A percentile compares a stretch with the other conserved stretches of the same genome.
Conservation (phyloP, 2,329 filamentous ascomycete genomes). For the Mycosphaerella sp. region DNA sequence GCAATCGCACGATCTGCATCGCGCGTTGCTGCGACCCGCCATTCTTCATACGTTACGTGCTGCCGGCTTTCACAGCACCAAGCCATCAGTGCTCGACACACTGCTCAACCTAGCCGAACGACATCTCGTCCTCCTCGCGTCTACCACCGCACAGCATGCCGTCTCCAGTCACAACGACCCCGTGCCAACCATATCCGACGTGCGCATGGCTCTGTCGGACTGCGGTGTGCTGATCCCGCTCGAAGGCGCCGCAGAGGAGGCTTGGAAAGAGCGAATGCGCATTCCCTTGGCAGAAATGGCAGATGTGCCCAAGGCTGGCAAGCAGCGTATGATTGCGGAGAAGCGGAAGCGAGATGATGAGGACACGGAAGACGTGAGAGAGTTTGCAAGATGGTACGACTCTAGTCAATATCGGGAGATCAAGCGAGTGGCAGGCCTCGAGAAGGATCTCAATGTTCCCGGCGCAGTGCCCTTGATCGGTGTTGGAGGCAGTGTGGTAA, state of each 20-base stretch:
- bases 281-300: constrained; percentile 40
- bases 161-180: constrained; percentile 61
- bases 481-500: constrained; percentile 34
- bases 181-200: constrained; percentile 63
- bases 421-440: constrained; percentile 66
- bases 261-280: constrained; percentile 50
- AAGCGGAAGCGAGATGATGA: constrained; percentile 52
- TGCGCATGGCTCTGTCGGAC: constrained; percentile 79
- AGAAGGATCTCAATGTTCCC: constrained; percentile 42
- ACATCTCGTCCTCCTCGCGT: constrained; percentile 70
- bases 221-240: constrained; percentile 68
- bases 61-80: constrained; percentile 78
- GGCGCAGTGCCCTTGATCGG: constrained; percentile 42
- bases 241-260: constrained; percentile 60
- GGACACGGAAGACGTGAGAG: constrained; percentile 69
- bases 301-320: constrained; percentile 32
- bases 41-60: constrained; percentile 88
- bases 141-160: constrained; percentile 65
- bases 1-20: constrained; percentile 47
- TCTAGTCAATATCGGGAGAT: constrained; percentile 73
- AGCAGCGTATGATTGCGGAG: constrained; percentile 34
- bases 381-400: constrained; percentile 71
- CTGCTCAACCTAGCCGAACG: constrained; percentile 79
- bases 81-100: constrained; percentile 75
- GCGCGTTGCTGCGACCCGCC: constrained; percentile 76